A percentile compares a stretch with the other conserved stretches of the same genome.
Evolutionary conservation across 139 green algal species (phyloP).

Genomic region (Zygnema cylindricum): DNA sequence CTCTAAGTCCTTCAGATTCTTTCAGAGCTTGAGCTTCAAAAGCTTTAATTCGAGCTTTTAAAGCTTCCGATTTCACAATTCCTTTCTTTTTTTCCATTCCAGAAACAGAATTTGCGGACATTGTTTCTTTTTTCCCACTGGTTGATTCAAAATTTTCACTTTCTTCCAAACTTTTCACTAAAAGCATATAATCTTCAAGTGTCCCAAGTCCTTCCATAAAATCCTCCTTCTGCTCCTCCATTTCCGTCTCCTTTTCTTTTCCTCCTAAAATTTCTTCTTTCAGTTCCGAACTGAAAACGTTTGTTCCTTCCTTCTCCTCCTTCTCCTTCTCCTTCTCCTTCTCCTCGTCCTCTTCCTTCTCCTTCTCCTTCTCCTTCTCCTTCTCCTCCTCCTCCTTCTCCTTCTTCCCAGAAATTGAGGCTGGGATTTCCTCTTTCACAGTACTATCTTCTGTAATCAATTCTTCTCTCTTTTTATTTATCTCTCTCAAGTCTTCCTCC

Average conservation of each 20-base stretch:
- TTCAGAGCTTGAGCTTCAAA: background rate
- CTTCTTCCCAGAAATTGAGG: background rate
- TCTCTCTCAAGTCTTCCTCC: background rate
- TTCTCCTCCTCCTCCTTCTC: conserved; percentile 1
- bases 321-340: background rate
- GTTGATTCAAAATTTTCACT: too few relatives aligned
- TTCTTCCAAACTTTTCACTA: background rate
- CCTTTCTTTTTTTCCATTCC: too few relatives aligned
- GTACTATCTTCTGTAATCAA: background rate
- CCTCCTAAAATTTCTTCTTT: background rate
- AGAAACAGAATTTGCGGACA: too few relatives aligned
- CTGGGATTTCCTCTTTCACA: background rate
- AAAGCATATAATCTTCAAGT: background rate
- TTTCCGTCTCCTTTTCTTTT: background rate
- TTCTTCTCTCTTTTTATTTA: background rate
- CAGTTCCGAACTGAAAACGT: background rate
- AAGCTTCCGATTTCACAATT: too few relatives aligned
- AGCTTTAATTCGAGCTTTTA: background rate
- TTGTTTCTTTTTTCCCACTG: background rate
- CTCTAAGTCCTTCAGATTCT: background rate
- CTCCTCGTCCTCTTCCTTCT: conserved; percentile 5
- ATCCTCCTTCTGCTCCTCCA: background rate
- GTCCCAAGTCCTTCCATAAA: background rate
- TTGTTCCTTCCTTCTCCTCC: background rate
- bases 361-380: conserved; percentile 25